phyloP scores from a whole-genome alignment of 78 protist genomes.

The Protostelium mycophagum region DNA sequence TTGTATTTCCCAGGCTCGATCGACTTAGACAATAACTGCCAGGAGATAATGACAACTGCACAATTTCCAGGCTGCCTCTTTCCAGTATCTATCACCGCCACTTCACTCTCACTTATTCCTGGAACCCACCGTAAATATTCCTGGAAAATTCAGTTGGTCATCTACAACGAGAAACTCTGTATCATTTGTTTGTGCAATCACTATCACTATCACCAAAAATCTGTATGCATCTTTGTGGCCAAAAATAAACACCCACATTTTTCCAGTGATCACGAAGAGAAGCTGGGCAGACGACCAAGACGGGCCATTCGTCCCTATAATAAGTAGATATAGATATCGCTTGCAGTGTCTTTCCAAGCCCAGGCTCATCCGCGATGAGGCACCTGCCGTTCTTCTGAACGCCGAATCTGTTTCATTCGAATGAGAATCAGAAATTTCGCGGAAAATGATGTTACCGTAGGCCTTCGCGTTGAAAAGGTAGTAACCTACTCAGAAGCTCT shows the following conservation, averaged over 20 bases:
- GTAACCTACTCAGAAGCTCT: neutral
- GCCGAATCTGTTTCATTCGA: constrained; percentile 18
- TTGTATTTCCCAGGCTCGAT: no score
- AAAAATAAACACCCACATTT: neutral
- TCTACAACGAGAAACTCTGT: no score
- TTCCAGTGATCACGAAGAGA: constrained; percentile 55
- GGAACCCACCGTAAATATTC: neutral
- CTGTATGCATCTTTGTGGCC: neutral
- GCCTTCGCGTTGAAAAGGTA: neutral
- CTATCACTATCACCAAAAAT: neutral
- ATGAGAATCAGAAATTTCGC: neutral
- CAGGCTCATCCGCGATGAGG: constrained; percentile 76
- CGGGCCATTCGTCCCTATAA: constrained; percentile 68
- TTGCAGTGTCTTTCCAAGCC: constrained; percentile 76
- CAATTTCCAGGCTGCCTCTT: neutral
- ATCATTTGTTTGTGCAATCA: constrained; percentile 1
- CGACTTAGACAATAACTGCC: neutral
- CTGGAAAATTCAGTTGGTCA: no score
- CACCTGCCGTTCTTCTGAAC: constrained; percentile 25
- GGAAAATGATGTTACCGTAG: neutral
- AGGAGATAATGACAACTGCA: neutral
- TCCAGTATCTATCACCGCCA: neutral
- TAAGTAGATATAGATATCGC: constrained; percentile 52
- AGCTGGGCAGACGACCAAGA: constrained; percentile 52
- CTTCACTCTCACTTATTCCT: neutral